Conservation (phyloP, 495 filamentous ascomycete genomes). For the Tuber melanosporum region DNA sequence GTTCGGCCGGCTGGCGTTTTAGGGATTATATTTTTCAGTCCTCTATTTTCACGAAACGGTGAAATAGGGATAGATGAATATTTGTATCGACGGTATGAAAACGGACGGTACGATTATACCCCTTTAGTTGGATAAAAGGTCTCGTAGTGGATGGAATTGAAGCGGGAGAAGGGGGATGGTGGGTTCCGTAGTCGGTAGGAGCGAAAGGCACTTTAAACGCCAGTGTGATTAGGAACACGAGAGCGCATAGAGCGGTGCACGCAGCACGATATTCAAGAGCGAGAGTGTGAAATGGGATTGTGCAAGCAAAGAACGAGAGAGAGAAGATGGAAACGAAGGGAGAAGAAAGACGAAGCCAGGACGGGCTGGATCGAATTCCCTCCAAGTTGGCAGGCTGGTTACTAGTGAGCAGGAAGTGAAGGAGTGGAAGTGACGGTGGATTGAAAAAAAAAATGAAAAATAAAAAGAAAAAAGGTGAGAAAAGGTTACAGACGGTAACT, state of each 20-base stretch:
- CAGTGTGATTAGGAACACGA: slow-evolving; percentile 25
- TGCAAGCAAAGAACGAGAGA: background rate
- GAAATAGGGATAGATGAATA: slow-evolving; percentile 1
- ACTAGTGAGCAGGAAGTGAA: background rate
- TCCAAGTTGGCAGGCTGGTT: background rate
- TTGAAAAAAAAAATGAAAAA: background rate
- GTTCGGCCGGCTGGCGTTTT: slow-evolving; percentile 2
- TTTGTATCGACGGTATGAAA: slow-evolving; percentile 2
- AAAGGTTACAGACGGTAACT: background rate
- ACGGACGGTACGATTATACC: background rate
- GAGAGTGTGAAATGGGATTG: slow-evolving; percentile 1
- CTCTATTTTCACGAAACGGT: slow-evolving; percentile 1
- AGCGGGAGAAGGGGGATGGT: background rate
- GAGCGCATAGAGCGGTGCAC: slow-evolving; percentile 36
- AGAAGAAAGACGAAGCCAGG: background rate
- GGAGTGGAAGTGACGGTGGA: background rate
- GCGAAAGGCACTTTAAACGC: slow-evolving; percentile 35
- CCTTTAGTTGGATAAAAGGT: background rate
- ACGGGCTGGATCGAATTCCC: background rate
- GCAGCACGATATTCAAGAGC: slow-evolving; percentile 10
- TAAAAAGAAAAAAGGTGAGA: background rate
- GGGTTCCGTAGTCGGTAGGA: slow-evolving; percentile 25
- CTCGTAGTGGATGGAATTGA: background rate
- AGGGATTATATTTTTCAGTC: background rate
- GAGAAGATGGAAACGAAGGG: background rate